Evolutionary conservation across 495 filamentous ascomycete genomes (phyloP), one percentile per base, ranked within the genome.

Genomic region (Parathielavia hyrcaniae): DNA sequence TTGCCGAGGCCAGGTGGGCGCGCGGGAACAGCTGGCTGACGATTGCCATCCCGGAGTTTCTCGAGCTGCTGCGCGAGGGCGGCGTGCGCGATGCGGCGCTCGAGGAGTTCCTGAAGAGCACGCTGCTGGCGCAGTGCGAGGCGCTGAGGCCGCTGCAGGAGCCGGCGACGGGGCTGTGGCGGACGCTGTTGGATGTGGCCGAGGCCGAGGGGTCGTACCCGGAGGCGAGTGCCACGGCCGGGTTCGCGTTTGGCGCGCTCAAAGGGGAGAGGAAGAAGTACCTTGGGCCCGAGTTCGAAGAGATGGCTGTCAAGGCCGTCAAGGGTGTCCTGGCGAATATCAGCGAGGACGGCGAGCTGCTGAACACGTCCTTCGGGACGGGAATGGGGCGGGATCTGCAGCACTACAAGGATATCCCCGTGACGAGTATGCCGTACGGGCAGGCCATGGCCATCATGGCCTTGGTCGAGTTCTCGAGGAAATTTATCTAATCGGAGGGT

Each of bases 371-470:
- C 50, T 90, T 89, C 62, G 87, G 87, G 0, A 90, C 87, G 10
- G 82, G 75, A 0, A 88, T 90, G 83, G 86, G 86, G 1, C 71
- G 79, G 55, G 77, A 69, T 13, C 69, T 87, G 55, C 77, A 88
- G 57, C 84, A 86, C 64, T 90, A 90, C 60, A 82, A 83, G 68
- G 73, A 81, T 45, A 88, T 90, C 61, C 79, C 79, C 1, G 61
- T 81, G 6, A 90, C 87, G 0, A 81, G 81, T 45, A 90, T 90
- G 86, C 86, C 85, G 23, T 89, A 88, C 64, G 86, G 86, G 1
- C 86, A 89, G 66, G 84, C 86, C 0, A 89, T 53, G 50, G 50
- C 50, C 34, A 53, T 53, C 16, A 53, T 53, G 50, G 50, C 50
- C 13, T 20, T 53, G 38, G 50, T 44, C 1, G 50, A 53, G 23